Evolutionary conservation across 805 yeast genomes (phyloP).

Genomic region (Cyberlindnera petersonii): DNA sequence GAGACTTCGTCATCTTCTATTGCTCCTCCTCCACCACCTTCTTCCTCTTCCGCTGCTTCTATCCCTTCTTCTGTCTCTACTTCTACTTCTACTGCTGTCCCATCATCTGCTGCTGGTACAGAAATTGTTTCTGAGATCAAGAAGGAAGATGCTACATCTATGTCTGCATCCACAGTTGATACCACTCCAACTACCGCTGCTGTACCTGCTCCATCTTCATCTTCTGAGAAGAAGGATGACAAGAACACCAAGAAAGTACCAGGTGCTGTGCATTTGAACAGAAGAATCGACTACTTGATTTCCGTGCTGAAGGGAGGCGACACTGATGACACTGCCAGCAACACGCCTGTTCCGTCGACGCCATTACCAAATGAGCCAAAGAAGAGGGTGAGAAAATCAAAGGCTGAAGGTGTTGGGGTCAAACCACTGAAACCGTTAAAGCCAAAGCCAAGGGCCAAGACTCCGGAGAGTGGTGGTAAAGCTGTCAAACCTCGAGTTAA

Average conservation of each 20-base stretch:
- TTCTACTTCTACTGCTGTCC: not conserved
- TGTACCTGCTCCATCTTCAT: too few relatives aligned
- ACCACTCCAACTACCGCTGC: too few relatives aligned
- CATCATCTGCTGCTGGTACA: slow-evolving; percentile 3
- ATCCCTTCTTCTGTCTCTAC: not conserved
- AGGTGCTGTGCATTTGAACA: slow-evolving; percentile 84
- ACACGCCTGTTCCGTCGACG: slow-evolving; percentile 30
- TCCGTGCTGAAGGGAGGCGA: slow-evolving; percentile 61
- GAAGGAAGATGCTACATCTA: slow-evolving; percentile 1
- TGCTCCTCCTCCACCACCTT: slow-evolving; percentile 2
- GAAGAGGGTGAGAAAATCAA: slow-evolving; percentile 28
- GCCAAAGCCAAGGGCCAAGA: slow-evolving; percentile 10
- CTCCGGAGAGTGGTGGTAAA: slow-evolving; percentile 28
- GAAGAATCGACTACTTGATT: slow-evolving; percentile 87
- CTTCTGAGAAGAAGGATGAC: slow-evolving; percentile 19
- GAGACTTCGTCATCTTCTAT: not conserved
- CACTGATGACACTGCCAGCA: slow-evolving; percentile 26
- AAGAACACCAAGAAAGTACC: slow-evolving; percentile 63
- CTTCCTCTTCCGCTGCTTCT: not conserved
- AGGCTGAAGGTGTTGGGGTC: slow-evolving; percentile 25
- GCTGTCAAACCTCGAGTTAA: slow-evolving; percentile 21
- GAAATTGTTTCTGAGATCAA: slow-evolving; percentile 2
- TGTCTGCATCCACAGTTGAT: too few relatives aligned
- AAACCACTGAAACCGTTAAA: slow-evolving; percentile 13
- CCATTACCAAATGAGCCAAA: slow-evolving; percentile 24